A percentile compares a stretch with the other conserved stretches of the same genome.
Conservation (phyloP, 2,329 filamentous ascomycete species). For the Diaporthe caulivora region DNA sequence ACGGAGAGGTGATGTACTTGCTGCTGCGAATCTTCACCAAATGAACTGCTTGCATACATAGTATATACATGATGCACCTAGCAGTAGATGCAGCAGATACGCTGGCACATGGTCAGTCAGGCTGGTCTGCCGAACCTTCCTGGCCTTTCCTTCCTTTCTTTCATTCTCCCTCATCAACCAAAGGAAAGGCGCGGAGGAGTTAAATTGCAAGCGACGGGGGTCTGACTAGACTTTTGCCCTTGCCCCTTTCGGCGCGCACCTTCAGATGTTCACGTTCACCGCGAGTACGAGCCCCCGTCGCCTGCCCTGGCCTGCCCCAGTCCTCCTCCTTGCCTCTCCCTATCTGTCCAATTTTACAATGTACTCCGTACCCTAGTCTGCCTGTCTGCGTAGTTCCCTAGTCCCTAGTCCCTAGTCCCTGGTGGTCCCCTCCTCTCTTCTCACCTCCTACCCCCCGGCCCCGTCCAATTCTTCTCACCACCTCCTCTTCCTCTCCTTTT, state of each 20-base stretch:
- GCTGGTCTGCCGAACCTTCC: constrained; percentile 5
- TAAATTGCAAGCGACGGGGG: constrained; percentile 33
- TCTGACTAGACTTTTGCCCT: constrained; percentile 30
- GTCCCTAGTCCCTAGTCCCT: constrained; percentile 45
- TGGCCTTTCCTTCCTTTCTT: background rate
- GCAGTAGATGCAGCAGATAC: background rate
- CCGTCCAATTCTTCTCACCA: constrained; percentile 48
- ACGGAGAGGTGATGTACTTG: background rate
- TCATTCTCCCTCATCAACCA: constrained; percentile 2
- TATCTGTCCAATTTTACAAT: constrained; percentile 44
- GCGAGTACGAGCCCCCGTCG: constrained; percentile 28
- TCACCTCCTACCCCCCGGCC: constrained; percentile 48
- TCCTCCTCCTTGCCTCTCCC: constrained; percentile 41
- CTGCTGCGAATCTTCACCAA: background rate
- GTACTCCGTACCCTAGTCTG: constrained; percentile 42
- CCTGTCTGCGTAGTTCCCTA: no score
- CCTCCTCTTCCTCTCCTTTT: constrained; percentile 44
- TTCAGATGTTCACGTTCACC: constrained; percentile 27
- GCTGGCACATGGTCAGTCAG: background rate
- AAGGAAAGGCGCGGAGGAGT: constrained; percentile 30
- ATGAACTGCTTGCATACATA: background rate
- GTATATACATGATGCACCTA: background rate
- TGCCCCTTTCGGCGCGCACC: constrained; percentile 39
- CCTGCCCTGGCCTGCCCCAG: constrained; percentile 21
- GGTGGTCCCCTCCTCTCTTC: constrained; percentile 47